Percentiles rank a stretch among this genome's conserved stretches.
Evolutionary conservation across 2,329 filamentous ascomycete genomes (phyloP).

Genomic region (Thelonectria rubi): DNA sequence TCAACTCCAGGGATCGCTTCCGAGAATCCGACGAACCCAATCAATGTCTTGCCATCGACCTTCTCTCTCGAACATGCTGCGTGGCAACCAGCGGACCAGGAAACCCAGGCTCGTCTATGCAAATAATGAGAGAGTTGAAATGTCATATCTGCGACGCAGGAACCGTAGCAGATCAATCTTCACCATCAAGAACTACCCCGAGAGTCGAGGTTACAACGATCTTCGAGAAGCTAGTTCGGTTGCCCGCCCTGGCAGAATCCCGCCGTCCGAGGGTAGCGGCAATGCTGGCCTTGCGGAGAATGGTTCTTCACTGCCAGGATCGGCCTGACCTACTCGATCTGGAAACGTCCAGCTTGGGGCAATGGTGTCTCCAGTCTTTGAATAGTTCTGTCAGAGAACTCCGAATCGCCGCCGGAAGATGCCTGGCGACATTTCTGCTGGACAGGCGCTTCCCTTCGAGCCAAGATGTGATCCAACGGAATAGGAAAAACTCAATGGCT

Average conservation of each 20-base stretch:
- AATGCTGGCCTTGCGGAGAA: slow-evolving; percentile 75
- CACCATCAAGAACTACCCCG: slow-evolving; percentile 19
- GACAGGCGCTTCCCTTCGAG: slow-evolving; percentile 20
- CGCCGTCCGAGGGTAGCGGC: slow-evolving; percentile 72
- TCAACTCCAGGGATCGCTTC: slow-evolving; percentile 51
- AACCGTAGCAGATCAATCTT: not conserved
- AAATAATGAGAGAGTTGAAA: slow-evolving; percentile 4
- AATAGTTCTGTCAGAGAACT: slow-evolving; percentile 87
- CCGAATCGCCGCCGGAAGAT: slow-evolving; percentile 78
- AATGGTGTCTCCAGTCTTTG: slow-evolving; percentile 84
- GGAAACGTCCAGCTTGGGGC: slow-evolving; percentile 72
- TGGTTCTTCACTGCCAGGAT: slow-evolving; percentile 73
- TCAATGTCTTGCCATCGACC: slow-evolving; percentile 62
- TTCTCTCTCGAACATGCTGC: slow-evolving; percentile 62
- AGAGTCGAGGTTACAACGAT: slow-evolving; percentile 54
- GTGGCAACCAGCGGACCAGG: slow-evolving; percentile 26
- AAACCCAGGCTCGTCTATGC: slow-evolving; percentile 1
- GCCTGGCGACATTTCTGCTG: slow-evolving; percentile 71
- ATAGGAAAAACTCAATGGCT: slow-evolving; percentile 75
- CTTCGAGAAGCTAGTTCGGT: slow-evolving; percentile 58
- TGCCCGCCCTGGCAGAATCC: slow-evolving; percentile 59
- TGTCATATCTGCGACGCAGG: slow-evolving; percentile 43
- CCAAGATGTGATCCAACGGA: slow-evolving; percentile 41
- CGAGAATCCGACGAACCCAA: slow-evolving; percentile 56
- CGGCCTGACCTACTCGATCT: slow-evolving; percentile 69